These are phyloP conservation scores for Debaryomyces tyrocola DNA, from an alignment of 805 yeast genomes.

Conservation along the genomic window DNA sequence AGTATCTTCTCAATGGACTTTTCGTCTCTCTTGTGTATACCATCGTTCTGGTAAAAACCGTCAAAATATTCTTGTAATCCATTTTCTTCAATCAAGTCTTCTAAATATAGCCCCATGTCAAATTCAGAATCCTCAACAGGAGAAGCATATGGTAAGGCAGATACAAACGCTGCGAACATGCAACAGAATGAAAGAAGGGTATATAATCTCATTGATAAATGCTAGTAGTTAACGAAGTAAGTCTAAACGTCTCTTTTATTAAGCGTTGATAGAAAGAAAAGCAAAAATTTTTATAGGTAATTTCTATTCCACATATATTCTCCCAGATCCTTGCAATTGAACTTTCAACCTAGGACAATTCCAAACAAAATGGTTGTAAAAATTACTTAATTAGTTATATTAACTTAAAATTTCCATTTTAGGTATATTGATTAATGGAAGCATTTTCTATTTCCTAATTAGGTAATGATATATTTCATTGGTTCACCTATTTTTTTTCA, in stretches of 20 bases:
- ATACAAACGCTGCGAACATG: slow-evolving; percentile 5
- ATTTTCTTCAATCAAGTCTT: slow-evolving; percentile 11
- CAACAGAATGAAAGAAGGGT: slow-evolving; percentile 8
- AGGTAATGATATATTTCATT: slow-evolving; percentile 2
- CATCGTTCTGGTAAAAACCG: slow-evolving; percentile 6
- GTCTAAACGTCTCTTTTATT: no score
- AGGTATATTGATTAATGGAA: background rate
- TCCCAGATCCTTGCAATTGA: no score
- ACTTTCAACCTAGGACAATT: background rate
- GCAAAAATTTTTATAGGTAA: no score
- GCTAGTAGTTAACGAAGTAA: no score
- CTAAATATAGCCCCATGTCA: slow-evolving; percentile 15
- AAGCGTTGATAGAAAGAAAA: no score
- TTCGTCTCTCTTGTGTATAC: slow-evolving; percentile 20
- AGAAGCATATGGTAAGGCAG: slow-evolving; percentile 20
- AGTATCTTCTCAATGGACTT: slow-evolving; percentile 23
- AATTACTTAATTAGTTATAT: slow-evolving; percentile 7
- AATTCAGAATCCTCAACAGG: slow-evolving; percentile 19
- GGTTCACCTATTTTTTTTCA: no score
- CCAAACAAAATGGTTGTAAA: background rate
- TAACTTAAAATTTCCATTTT: background rate
- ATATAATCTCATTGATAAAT: background rate
- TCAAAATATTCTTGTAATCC: background rate
- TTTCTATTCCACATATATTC: no score
- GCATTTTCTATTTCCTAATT: slow-evolving; percentile 6